Conservation (phyloP, 495 filamentous ascomycete genomes). For the Patellaria atrata region DNA sequence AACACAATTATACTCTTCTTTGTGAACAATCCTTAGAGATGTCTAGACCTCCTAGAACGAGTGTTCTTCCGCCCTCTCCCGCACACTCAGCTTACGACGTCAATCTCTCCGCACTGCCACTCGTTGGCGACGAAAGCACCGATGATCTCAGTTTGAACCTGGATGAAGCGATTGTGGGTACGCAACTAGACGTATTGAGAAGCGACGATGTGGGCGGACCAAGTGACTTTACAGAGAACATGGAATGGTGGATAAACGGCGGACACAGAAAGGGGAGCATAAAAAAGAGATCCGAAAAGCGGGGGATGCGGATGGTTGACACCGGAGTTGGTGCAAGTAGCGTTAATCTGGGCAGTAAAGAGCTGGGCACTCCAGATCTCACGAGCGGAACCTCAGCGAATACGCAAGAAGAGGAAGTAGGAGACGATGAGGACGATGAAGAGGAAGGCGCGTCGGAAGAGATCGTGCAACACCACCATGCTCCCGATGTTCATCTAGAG, state of each 20-base stretch:
- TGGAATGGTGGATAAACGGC: slow-evolving; percentile 24
- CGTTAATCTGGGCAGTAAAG: too few relatives aligned
- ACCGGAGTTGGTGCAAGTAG: too few relatives aligned
- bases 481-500: too few relatives aligned
- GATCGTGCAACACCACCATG: too few relatives aligned
- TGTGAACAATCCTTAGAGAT: too few relatives aligned
- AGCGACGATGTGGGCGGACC: slow-evolving; percentile 27
- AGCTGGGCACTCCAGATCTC: too few relatives aligned
- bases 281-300: too few relatives aligned
- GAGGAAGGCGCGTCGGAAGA: neutral
- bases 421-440: slow-evolving; percentile 5
- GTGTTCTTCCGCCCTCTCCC: slow-evolving; percentile 8
- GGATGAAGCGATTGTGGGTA: slow-evolving; percentile 8
- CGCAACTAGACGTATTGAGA: slow-evolving; percentile 11
- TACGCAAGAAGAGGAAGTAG: slow-evolving; percentile 3
- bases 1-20: too few relatives aligned
- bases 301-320: too few relatives aligned
- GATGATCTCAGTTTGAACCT: slow-evolving; percentile 2
- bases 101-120: slow-evolving; percentile 14
- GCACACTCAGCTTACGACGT: slow-evolving; percentile 15
- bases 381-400: slow-evolving; percentile 6
- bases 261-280: neutral
- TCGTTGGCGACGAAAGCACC: too few relatives aligned
- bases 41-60: too few relatives aligned
- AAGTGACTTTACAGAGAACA: slow-evolving; percentile 28